phyloP scores from a whole-genome alignment of 306 rosid genomes.

The Fragaria iinumae region DNA sequence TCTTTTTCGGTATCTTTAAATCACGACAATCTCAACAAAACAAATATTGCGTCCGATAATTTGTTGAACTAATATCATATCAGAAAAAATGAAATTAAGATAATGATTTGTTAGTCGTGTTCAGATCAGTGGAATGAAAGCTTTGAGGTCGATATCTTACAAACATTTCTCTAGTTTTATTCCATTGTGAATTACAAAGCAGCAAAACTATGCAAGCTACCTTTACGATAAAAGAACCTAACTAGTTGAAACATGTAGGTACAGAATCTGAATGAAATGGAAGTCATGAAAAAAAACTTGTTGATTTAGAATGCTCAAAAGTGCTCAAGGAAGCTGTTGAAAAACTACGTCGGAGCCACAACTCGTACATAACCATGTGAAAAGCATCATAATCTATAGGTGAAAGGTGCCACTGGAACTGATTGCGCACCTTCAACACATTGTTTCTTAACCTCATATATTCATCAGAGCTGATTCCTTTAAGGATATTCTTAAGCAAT shows the following conservation, averaged over 20 bases:
- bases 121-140: neutral
- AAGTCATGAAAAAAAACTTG: neutral
- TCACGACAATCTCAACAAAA: too few relatives aligned
- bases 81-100: neutral
- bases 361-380: constrained; percentile 79
- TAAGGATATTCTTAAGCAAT: constrained; percentile 55
- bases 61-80: neutral
- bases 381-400: constrained; percentile 68
- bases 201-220: neutral
- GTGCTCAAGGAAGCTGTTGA: constrained; percentile 26
- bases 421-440: constrained; percentile 66
- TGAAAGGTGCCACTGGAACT: constrained; percentile 76
- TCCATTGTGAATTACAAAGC: neutral
- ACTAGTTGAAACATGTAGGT: neutral
- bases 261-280: neutral
- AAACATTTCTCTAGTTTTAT: neutral
- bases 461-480: constrained; percentile 43
- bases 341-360: constrained; percentile 80
- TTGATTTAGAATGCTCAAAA: neutral
- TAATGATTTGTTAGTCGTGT: neutral
- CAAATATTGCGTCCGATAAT: too few relatives aligned
- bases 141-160: neutral
- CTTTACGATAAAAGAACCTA: neutral
- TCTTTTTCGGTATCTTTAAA: too few relatives aligned
- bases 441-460: constrained; percentile 50